Conservation (phyloP, 169 alveolate species). For the Theileria annulata region DNA sequence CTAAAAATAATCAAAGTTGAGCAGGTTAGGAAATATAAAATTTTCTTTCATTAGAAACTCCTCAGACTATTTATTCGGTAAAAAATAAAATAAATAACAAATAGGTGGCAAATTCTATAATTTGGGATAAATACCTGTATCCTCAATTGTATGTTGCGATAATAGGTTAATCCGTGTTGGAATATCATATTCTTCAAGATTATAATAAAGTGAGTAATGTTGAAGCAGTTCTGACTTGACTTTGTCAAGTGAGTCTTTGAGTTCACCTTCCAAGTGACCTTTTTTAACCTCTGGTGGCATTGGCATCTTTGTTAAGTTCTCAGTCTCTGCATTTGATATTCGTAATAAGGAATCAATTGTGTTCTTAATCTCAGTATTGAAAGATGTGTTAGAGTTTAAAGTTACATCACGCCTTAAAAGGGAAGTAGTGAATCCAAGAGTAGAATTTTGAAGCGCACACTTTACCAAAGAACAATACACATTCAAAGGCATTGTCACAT, state of each 20-base stretch:
- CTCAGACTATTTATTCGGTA: too few relatives aligned
- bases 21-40: too few relatives aligned
- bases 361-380: background rate
- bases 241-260: slow-evolving; percentile 53
- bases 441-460: slow-evolving; percentile 59
- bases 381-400: background rate
- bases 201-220: slow-evolving; percentile 62
- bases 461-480: slow-evolving; percentile 67
- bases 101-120: background rate
- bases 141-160: slow-evolving; percentile 27
- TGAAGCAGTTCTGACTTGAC: slow-evolving; percentile 51
- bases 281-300: slow-evolving; percentile 32
- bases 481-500: slow-evolving; percentile 52
- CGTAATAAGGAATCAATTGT: slow-evolving; percentile 22
- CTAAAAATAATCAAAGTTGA: too few relatives aligned
- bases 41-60: too few relatives aligned
- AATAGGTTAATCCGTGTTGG: slow-evolving; percentile 46
- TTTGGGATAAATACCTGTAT: background rate
- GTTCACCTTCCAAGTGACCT: slow-evolving; percentile 47
- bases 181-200: slow-evolving; percentile 59
- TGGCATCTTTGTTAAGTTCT: background rate
- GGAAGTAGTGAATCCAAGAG: slow-evolving; percentile 13
- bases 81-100: too few relatives aligned
- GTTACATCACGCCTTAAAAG: background rate
- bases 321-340: slow-evolving; percentile 5